A percentile compares a stretch with the other conserved stretches of the same genome.
Conservation (phyloP, 75 land plant genomes). For the Isoetes taiwanensis region DNA sequence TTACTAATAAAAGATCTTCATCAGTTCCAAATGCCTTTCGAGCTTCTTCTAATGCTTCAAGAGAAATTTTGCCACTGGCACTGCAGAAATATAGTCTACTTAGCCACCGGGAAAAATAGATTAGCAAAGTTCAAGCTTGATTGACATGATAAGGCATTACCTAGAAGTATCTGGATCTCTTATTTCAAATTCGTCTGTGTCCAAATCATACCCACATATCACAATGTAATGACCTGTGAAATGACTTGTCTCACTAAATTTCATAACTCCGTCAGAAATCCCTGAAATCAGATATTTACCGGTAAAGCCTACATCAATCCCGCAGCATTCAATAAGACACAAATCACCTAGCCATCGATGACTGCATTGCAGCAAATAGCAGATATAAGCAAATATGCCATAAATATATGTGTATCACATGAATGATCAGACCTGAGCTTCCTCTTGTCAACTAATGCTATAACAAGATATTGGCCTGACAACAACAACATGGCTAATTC, state of each 20-base stretch:
- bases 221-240: constrained; percentile 82
- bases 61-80: constrained; percentile 42
- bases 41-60: constrained; percentile 65
- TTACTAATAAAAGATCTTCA: constrained; percentile 92
- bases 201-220: constrained; percentile 84
- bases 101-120: neutral
- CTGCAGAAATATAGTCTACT: constrained; percentile 23
- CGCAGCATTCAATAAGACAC: constrained; percentile 40
- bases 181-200: constrained; percentile 74
- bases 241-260: constrained; percentile 51
- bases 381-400: neutral
- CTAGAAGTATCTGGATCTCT: constrained; percentile 88
- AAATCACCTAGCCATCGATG: constrained; percentile 57
- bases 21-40: constrained; percentile 97
- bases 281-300: constrained; percentile 52
- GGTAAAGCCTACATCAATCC: constrained; percentile 36
- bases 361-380: constrained; percentile 22
- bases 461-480: constrained; percentile 71
- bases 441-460: constrained; percentile 90
- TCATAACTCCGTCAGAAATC: constrained; percentile 32
- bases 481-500: constrained; percentile 62
- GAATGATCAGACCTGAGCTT: constrained; percentile 50
- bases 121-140: neutral
- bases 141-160: constrained; percentile 13
- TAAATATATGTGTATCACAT: neutral